Percentiles rank a stretch among this genome's conserved stretches.
Evolutionary conservation across 352 stramenopile species (phyloP).

Genomic region (Phytophthora pini): DNA sequence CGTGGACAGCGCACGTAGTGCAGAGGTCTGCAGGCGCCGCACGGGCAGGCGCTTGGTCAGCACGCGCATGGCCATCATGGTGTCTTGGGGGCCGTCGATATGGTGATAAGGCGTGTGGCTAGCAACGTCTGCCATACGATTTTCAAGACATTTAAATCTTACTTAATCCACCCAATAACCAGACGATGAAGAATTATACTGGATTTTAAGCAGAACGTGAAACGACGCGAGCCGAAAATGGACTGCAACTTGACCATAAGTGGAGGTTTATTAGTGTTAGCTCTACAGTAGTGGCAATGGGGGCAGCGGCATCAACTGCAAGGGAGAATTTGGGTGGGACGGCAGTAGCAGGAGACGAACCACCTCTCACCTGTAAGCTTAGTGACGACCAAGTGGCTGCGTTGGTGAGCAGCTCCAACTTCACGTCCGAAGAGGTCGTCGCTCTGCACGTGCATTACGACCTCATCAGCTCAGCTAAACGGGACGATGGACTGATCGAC

Average conservation of each 20-base stretch:
- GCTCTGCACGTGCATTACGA: conserved; percentile 71
- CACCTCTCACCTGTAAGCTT: conserved; percentile 60
- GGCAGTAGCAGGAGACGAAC: not conserved
- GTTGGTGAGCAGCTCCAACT: conserved; percentile 55
- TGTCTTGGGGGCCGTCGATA: conserved; percentile 27
- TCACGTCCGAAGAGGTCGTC: conserved; percentile 65
- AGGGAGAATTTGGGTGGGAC: conserved; percentile 45
- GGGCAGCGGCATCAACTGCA: conserved; percentile 66
- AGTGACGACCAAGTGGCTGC: conserved; percentile 52
- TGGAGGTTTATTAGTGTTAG: not conserved
- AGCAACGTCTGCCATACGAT: conserved; percentile 23
- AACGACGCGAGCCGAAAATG: conserved; percentile 21
- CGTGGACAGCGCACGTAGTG: conserved; percentile 51
- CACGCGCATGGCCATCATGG: conserved; percentile 68
- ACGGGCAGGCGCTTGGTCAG: conserved; percentile 42
- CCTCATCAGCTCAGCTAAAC: conserved; percentile 66
- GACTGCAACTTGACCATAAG: conserved; percentile 12
- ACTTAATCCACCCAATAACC: conserved; percentile 19
- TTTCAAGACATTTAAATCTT: conserved; percentile 14
- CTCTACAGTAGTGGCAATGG: conserved; percentile 39
- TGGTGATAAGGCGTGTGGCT: conserved; percentile 36
- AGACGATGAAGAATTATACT: conserved; percentile 5
- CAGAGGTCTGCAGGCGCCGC: conserved; percentile 31
- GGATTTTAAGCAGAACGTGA: conserved; percentile 12
- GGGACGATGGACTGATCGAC: conserved; percentile 79